Percentiles rank a stretch among this genome's conserved stretches.
These are phyloP conservation scores for Spathaspora girioi DNA, from an alignment of 805 yeast genomes.

Conservation along the genomic window DNA sequence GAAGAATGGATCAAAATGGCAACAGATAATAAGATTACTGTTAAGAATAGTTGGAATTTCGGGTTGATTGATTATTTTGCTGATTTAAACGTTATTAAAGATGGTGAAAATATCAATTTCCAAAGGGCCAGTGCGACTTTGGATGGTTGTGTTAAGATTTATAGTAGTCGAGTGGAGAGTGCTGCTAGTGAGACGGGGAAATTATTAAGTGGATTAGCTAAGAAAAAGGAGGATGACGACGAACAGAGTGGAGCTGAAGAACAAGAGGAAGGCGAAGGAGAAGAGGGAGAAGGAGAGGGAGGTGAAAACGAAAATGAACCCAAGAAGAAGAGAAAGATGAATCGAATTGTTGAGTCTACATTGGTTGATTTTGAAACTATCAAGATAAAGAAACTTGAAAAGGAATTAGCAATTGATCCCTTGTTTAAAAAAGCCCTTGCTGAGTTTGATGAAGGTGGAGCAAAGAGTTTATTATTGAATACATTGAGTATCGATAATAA, in stretches of 20 bases:
- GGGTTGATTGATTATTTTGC: conserved; percentile 51
- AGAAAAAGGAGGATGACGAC: conserved; percentile 21
- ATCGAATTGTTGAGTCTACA: conserved; percentile 42
- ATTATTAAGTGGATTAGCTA: conserved; percentile 70
- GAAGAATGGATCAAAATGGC: conserved; percentile 50
- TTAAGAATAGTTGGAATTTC: conserved; percentile 48
- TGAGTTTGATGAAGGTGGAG: conserved; percentile 82
- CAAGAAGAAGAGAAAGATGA: conserved; percentile 24
- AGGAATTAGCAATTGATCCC: conserved; percentile 68
- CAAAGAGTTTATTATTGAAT: conserved; percentile 64
- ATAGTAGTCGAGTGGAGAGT: conserved; percentile 86
- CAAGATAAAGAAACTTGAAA: conserved; percentile 53
- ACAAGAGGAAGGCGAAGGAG: conserved; percentile 15
- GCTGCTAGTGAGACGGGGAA: conserved; percentile 89
- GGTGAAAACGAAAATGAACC: conserved; percentile 14
- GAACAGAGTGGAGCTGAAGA: conserved; percentile 8
- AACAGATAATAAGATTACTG: conserved; percentile 46
- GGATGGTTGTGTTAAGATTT: conserved; percentile 93
- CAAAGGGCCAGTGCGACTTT: conserved; percentile 88
- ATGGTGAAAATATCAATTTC: conserved; percentile 62
- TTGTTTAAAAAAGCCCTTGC: conserved; percentile 70
- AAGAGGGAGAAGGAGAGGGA: conserved; percentile 14
- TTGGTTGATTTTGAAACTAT: conserved; percentile 49
- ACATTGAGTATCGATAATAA: conserved; percentile 51
- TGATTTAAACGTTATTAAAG: conserved; percentile 45